These are phyloP conservation scores for Herpetospermum pedunculosum DNA, from an alignment of 306 rosid genomes.

Conservation along the genomic window DNA sequence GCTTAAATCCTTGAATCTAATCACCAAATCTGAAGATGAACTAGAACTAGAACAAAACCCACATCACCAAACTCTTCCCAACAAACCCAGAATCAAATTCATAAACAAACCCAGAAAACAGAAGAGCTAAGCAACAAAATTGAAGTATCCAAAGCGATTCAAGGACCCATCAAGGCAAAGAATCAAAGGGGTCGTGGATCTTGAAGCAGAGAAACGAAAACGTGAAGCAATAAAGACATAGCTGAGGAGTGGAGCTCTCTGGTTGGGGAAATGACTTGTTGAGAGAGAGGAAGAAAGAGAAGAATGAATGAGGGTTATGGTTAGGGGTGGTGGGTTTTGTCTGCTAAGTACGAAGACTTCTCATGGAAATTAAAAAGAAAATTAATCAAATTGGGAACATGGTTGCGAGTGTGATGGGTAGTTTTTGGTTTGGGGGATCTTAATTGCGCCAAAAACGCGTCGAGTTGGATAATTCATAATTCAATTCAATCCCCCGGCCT, in stretches of 20 bases:
- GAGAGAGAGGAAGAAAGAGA: slow-evolving; percentile 2
- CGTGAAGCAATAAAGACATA: not conserved
- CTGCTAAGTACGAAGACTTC: slow-evolving; percentile 6
- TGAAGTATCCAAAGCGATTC: not conserved
- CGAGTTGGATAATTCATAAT: not conserved
- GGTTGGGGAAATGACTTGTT: slow-evolving; percentile 24
- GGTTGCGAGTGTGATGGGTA: not conserved
- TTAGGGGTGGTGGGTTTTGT: slow-evolving; percentile 1
- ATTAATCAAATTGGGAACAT: not conserved
- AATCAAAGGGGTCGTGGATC: not conserved
- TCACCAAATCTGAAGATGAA: slow-evolving; percentile 5
- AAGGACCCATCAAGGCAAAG: not conserved
- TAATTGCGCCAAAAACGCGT: slow-evolving; percentile 11
- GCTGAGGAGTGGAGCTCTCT: slow-evolving; percentile 20
- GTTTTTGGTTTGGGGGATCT: not conserved
- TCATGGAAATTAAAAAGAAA: not conserved
- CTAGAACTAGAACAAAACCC: not conserved
- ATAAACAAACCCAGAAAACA: not conserved
- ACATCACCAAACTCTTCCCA: not conserved
- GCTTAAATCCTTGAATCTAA: not conserved
- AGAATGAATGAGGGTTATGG: not conserved
- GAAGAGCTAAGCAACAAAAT: slow-evolving; percentile 10
- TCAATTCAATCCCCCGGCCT: not conserved
- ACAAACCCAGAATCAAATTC: not conserved
- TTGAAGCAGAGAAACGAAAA: not conserved